Evolutionary conservation across 106 monocot species (phyloP), one percentile per base, ranked within the genome.

Genomic region (Dioscorea zingiberensis): DNA sequence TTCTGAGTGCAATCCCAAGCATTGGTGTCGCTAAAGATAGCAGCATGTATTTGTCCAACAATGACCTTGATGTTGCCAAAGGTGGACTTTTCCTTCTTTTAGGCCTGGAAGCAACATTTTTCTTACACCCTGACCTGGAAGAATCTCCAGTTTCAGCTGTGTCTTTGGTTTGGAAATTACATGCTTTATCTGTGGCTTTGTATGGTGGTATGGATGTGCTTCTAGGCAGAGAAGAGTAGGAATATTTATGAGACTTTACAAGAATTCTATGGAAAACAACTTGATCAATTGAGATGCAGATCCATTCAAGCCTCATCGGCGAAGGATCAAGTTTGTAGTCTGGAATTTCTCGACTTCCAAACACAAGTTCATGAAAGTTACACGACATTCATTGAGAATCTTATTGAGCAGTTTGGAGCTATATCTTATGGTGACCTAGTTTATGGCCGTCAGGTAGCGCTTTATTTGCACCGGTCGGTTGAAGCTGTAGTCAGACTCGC

Each of bases 381-480:
- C 62, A 63, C n/a, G 17, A 98, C 89, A 48, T 98, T 93, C 77
- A 58, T 98, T 61, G 98, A 93, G 63, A 76, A 74, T 56, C 71
- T 93, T 4, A 71, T 89, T 23, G 98, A 88, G 77, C 98, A 98
- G 27, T 98, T 98, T 87, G 84, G 79, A 59, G 83, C 98, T 19
- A 67, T 89, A 62, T 93, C 98, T 54, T 98, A 89, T 84, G 98
- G 98, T 59, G 89, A 98, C 62, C 29, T 65, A 32, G 59, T 89
- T 58, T 98, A 69, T 82, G 93, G 86, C 53, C 74, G 98, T 44
- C 97, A 98, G 69, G 69, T 98, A 16, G 84, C 84, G 7, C 61
- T 92, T 68, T 92, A 92, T 82, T 72, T 98, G 79, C 86, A 98
- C 55, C 68, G 65, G 2, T 69, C 62, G 26, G 86, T 89, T 70